Percentiles rank a stretch among this genome's conserved stretches.
Conservation (phyloP, 164 flowering plant species). For the Protea cynaroides region DNA sequence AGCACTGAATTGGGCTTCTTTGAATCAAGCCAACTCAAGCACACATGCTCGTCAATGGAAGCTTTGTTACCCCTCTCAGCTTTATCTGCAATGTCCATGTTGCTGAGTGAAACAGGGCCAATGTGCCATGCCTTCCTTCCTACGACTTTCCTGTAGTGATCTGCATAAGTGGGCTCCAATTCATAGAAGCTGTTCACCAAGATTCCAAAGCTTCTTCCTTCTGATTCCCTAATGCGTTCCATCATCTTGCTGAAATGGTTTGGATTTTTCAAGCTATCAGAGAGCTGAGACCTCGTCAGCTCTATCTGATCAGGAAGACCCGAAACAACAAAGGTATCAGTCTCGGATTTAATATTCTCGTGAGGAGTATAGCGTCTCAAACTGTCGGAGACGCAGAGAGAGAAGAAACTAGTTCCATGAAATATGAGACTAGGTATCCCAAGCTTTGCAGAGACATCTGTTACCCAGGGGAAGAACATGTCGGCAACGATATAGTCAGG, state of each 20-base stretch:
- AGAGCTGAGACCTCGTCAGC: no score
- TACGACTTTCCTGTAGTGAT: conserved; percentile 8
- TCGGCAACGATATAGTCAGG: conserved; percentile 36
- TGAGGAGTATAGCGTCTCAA: conserved; percentile 6
- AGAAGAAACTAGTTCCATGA: conserved; percentile 20
- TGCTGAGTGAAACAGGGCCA: conserved; percentile 29
- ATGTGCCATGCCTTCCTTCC: conserved; percentile 23
- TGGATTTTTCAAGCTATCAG: no score
- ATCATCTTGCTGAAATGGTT: no score
- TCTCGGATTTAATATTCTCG: conserved; percentile 4
- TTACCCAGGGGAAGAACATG: conserved; percentile 22
- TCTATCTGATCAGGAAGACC: no score
- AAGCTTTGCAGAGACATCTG: no score
- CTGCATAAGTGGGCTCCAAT: conserved; percentile 24
- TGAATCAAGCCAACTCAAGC: conserved; percentile 22
- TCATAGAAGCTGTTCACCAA: conserved; percentile 29
- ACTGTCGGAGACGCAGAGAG: conserved; percentile 8
- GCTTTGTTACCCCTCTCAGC: conserved; percentile 21
- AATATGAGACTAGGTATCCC: no score
- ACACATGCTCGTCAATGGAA: conserved; percentile 6
- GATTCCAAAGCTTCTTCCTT: conserved; percentile 16
- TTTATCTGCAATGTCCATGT: conserved; percentile 11
- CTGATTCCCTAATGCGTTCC: no score
- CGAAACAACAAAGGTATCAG: conserved; percentile 18
- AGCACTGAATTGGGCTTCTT: no score